Evolutionary conservation across 108 stramenopile genomes (phyloP).

Genomic region (Skeletonema menzelii): DNA sequence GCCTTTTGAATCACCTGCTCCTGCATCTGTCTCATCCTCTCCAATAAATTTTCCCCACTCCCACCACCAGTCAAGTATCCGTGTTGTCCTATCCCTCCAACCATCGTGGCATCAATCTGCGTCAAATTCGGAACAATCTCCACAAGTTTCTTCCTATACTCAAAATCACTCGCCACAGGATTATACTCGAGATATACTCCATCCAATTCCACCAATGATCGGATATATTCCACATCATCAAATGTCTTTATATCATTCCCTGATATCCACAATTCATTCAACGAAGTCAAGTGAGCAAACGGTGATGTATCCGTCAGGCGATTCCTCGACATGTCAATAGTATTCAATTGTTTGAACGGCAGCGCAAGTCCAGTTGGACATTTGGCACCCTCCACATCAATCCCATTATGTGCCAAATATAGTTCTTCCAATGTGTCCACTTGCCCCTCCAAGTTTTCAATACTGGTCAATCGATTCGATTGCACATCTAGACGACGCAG

Average conservation of each 20-base stretch:
- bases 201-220: constrained; percentile 54
- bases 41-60: constrained; percentile 14
- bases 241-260: constrained; percentile 91
- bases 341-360: constrained; percentile 56
- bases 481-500: constrained; percentile 85
- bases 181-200: constrained; percentile 98
- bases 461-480: constrained; percentile 86
- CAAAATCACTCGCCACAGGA: constrained; percentile 86
- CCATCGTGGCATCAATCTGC: constrained; percentile 89
- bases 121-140: constrained; percentile 75
- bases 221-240: constrained; percentile 68
- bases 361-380: constrained; percentile 57
- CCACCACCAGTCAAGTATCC: constrained; percentile 13
- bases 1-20: constrained; percentile 37
- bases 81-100: constrained; percentile 40
- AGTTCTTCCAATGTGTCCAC: constrained; percentile 90
- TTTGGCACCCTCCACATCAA: constrained; percentile 73
- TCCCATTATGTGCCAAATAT: constrained; percentile 95
- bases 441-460: constrained; percentile 73
- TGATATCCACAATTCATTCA: constrained; percentile 96
- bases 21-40: constrained; percentile 46
- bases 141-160: constrained; percentile 80
- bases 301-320: constrained; percentile 63
- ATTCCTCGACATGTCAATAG: constrained; percentile 86
- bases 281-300: constrained; percentile 68